A percentile compares a stretch with the other conserved stretches of the same genome.
phyloP scores from a whole-genome alignment of 345 rosid species.

The Gossypium turneri region DNA sequence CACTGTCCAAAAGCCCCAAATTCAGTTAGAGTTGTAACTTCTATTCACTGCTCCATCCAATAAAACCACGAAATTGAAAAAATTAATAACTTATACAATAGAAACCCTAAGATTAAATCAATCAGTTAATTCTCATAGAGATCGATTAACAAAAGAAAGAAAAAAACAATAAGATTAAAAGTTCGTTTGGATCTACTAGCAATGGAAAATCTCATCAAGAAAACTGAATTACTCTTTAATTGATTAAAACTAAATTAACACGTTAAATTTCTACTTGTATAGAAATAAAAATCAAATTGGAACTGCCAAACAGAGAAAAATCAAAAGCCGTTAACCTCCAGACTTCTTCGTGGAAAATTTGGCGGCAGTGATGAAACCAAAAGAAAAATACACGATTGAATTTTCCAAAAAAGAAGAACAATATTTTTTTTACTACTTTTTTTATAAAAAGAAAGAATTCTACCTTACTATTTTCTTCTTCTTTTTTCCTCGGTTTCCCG shows the following conservation, averaged over 20 bases:
- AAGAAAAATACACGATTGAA: not conserved
- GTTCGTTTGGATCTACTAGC: slow-evolving; percentile 2
- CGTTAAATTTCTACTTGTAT: not conserved
- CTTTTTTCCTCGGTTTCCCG: not conserved
- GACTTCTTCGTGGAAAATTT: not conserved
- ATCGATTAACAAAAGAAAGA: not conserved
- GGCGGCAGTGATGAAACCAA: not conserved
- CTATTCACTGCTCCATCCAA: slow-evolving; percentile 4
- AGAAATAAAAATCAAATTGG: not conserved
- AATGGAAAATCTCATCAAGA: not conserved
- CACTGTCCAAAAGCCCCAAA: slow-evolving; percentile 5
- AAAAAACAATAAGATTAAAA: not conserved
- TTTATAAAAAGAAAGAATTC: not conserved
- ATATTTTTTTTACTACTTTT: not conserved
- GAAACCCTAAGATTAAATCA: not conserved
- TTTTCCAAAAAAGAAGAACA: not conserved
- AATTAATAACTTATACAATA: not conserved
- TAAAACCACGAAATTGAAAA: not conserved
- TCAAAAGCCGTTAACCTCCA: not conserved
- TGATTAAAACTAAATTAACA: not conserved
- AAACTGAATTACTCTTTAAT: slow-evolving; percentile 6
- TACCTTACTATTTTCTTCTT: slow-evolving; percentile 17
- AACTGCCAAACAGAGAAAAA: not conserved
- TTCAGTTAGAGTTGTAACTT: not conserved
- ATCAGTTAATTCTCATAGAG: not conserved